Evolutionary conservation across 1,139 yeast species (phyloP), one percentile per base, ranked within the genome.

Genomic region (Hyphopichia burtonii): DNA sequence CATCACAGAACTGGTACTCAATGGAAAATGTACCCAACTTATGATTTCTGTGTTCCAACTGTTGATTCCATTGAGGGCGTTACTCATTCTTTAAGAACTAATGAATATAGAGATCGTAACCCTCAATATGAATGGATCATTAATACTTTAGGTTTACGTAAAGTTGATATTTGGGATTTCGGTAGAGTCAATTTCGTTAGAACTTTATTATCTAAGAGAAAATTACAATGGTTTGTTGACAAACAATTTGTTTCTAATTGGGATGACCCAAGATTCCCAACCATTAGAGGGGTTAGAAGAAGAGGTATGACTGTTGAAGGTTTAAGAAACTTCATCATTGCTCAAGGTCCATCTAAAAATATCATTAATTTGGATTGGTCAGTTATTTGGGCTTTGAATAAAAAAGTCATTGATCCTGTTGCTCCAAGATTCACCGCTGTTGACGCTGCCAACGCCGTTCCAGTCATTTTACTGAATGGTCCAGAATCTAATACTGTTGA

Each of bases 231-330:
- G 97, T 89, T 93, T 66, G 98, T 93, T 50, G 97, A 93, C 74
- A 85, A 88, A 65, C 72, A 79, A 33, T 76, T 83, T 55, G 99
- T 93, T 46, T 58, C 78, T 31, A 90, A 89, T 70, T 93, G 99
- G 99, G 96, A 91, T 61, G 99, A 93, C 68, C 98, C 99, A 56
- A 81, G 99, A 67, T 93, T 93, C 90, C 99, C 99, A 53, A 93
- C 99, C 38, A 96, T 91, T 34, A 83, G 96, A 70, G 98, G 98
- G 74, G 96, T 91, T 42, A 87, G 97, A 76, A 84, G 98, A 78
- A 86, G 99, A 75, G 99, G 99, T 75, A 93, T 93, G 98, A 83
- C 96, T 36, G 94, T 93, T 50, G 97, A 93, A 71, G 98, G 97
- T 53, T 81, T 93, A 65, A 82, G 93, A 68, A 86, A 86, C 74